A percentile compares a stretch with the other conserved stretches of the same genome.
These are phyloP conservation scores for Knoxdaviesia proteae DNA, from an alignment of 2,329 filamentous ascomycete genomes.

Conservation along the genomic window DNA sequence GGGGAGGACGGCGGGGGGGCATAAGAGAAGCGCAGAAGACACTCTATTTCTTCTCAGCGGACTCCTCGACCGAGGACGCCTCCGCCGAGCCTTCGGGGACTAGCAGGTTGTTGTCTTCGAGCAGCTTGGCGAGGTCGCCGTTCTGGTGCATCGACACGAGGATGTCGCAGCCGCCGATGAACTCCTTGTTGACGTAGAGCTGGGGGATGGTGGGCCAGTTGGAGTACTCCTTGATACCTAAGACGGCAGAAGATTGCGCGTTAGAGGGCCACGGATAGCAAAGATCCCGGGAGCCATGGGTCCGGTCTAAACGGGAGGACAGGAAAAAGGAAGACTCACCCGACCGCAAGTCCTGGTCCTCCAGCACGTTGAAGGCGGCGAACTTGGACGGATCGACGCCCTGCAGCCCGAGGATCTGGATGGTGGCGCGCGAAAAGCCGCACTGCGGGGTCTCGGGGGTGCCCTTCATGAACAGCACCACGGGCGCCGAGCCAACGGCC, in stretches of 20 bases:
- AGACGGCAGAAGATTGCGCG: neutral
- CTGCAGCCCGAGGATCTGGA: conserved; percentile 87
- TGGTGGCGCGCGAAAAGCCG: conserved; percentile 84
- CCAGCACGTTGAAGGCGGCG: conserved; percentile 92
- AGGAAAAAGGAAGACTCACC: conserved; percentile 27
- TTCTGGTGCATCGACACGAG: conserved; percentile 93
- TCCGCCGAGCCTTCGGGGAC: conserved; percentile 9
- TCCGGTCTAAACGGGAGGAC: neutral
- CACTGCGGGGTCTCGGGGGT: conserved; percentile 92
- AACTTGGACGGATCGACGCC: conserved; percentile 92
- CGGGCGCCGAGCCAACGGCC: conserved; percentile 68
- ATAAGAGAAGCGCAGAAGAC: too few relatives aligned
- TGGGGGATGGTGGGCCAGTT: conserved; percentile 99
- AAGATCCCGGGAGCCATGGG: neutral
- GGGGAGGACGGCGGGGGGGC: too few relatives aligned
- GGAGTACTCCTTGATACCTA: conserved; percentile 96
- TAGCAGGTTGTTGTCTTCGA: conserved; percentile 84
- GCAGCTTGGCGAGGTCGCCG: conserved; percentile 73
- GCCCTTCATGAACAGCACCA: conserved; percentile 97
- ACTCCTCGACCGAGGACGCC: conserved; percentile 18
- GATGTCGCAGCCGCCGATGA: conserved; percentile 95
- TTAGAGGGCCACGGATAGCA: neutral
- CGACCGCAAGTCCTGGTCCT: conserved; percentile 68
- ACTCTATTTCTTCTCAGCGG: conserved; percentile 10
- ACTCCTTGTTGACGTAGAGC: conserved; percentile 87